A percentile compares a stretch with the other conserved stretches of the same genome.
These are phyloP conservation scores for Rhynchospora pubera DNA, from an alignment of 176 grass and related monocot genomes.

Conservation along the genomic window DNA sequence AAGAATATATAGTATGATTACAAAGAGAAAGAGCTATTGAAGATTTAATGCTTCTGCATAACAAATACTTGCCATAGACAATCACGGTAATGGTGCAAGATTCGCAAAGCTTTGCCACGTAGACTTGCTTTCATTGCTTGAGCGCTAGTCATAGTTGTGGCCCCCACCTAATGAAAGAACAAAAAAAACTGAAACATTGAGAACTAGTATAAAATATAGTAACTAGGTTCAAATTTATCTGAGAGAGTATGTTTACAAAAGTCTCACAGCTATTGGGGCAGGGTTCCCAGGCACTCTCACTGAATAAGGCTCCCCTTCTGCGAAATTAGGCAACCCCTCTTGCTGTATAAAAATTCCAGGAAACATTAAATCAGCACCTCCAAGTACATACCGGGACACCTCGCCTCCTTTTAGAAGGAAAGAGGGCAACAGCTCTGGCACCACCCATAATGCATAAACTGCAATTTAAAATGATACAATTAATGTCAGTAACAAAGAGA, in stretches of 20 bases:
- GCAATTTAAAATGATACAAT: slow-evolving; percentile 21
- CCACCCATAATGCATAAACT: slow-evolving; percentile 95
- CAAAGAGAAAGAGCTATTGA: neutral
- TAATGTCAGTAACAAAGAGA: neutral
- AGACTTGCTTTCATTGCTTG: slow-evolving; percentile 73
- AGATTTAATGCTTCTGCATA: neutral
- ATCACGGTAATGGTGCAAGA: slow-evolving; percentile 75
- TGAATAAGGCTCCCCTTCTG: slow-evolving; percentile 76
- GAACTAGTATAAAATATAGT: neutral
- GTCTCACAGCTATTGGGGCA: slow-evolving; percentile 87
- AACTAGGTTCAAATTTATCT: neutral
- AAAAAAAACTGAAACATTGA: neutral
- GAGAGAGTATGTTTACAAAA: neutral
- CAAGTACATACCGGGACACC: slow-evolving; percentile 68
- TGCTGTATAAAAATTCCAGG: slow-evolving; percentile 70
- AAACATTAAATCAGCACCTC: slow-evolving; percentile 97
- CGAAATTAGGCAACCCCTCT: slow-evolving; percentile 79
- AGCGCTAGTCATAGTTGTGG: slow-evolving; percentile 61
- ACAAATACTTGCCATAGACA: slow-evolving; percentile 70
- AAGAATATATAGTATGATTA: neutral
- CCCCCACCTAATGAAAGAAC: slow-evolving; percentile 46
- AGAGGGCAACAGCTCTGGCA: slow-evolving; percentile 67
- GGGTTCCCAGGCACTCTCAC: slow-evolving; percentile 87
- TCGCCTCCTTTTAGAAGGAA: slow-evolving; percentile 90
- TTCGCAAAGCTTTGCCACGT: slow-evolving; percentile 77